Conservation (phyloP, 2,329 filamentous ascomycete species). For the Penicillium brasilianum region DNA sequence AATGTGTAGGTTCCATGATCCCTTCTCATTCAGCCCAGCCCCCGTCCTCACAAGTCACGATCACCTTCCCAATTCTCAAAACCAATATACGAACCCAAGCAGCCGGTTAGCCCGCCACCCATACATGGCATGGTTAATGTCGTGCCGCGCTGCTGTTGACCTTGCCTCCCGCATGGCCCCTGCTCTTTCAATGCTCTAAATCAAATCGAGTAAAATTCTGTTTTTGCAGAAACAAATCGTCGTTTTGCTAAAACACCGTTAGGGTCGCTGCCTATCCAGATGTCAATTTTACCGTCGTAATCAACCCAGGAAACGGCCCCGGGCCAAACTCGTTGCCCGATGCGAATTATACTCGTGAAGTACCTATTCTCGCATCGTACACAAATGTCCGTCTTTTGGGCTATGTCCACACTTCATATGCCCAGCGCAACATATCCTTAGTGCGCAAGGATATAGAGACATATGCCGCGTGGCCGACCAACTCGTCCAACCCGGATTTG, state of each 20-base stretch:
- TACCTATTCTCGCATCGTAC: slow-evolving; percentile 47
- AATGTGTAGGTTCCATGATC: slow-evolving; percentile 45
- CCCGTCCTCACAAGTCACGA: slow-evolving; percentile 13
- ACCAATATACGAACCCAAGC: slow-evolving; percentile 16
- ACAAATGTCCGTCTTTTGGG: slow-evolving; percentile 57
- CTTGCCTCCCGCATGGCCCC: slow-evolving; percentile 2
- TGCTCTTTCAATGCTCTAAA: slow-evolving; percentile 14
- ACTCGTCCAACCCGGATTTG: slow-evolving; percentile 43
- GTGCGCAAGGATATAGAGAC: slow-evolving; percentile 51
- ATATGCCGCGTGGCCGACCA: slow-evolving; percentile 52
- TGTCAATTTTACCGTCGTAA: slow-evolving; percentile 56
- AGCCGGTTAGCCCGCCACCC: slow-evolving; percentile 18
- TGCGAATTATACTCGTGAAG: slow-evolving; percentile 50
- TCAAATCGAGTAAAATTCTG: slow-evolving; percentile 15
- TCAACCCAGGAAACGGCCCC: slow-evolving; percentile 56
- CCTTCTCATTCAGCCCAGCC: slow-evolving; percentile 20
- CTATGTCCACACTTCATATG: slow-evolving; percentile 59
- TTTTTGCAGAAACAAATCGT: slow-evolving; percentile 6
- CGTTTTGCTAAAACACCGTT: slow-evolving; percentile 32
- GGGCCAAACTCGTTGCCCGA: slow-evolving; percentile 51
- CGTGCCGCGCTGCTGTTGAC: slow-evolving; percentile 17
- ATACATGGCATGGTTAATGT: slow-evolving; percentile 17
- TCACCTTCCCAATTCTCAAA: slow-evolving; percentile 8
- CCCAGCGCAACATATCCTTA: slow-evolving; percentile 46
- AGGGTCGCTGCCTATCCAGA: slow-evolving; percentile 47